Conservation (phyloP, 139 green algal genomes). For the Pseudopediastrum boryanum region DNA sequence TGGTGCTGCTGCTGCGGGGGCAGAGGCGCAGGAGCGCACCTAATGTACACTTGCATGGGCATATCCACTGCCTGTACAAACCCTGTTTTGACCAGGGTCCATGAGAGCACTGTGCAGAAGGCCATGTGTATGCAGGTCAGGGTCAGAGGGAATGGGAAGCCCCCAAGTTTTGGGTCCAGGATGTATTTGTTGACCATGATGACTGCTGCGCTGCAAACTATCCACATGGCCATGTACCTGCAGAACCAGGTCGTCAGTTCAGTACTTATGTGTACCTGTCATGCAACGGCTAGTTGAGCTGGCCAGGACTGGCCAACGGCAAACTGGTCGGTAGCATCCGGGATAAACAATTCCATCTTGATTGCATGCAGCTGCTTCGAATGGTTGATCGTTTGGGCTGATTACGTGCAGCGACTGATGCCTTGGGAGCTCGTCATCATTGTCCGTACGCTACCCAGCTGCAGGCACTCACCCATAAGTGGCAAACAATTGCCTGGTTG, state of each 20-base stretch:
- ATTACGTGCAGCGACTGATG: no score
- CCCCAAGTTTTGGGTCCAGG: constrained; percentile 68
- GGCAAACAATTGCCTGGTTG: no score
- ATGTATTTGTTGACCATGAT: constrained; percentile 96
- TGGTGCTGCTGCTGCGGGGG: background rate
- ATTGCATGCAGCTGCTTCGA: no score
- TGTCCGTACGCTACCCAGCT: no score
- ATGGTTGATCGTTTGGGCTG: no score
- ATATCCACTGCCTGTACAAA: constrained; percentile 33
- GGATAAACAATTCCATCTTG: no score
- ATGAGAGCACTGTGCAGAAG: constrained; percentile 82
- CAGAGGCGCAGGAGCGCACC: constrained; percentile 4
- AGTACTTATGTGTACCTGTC: background rate
- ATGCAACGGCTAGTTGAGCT: no score
- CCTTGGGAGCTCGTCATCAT: no score
- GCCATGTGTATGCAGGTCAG: constrained; percentile 90
- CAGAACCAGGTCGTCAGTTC: background rate
- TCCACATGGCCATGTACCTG: constrained; percentile 66
- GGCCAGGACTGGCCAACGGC: no score
- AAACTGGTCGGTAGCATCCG: no score
- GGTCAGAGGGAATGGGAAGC: constrained; percentile 91
- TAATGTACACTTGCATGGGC: constrained; percentile 19
- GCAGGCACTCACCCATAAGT: no score
- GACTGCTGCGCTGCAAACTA: constrained; percentile 71
- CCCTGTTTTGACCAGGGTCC: constrained; percentile 58